phyloP scores from a whole-genome alignment of 345 rosid species.

The Pistacia integerrima region DNA sequence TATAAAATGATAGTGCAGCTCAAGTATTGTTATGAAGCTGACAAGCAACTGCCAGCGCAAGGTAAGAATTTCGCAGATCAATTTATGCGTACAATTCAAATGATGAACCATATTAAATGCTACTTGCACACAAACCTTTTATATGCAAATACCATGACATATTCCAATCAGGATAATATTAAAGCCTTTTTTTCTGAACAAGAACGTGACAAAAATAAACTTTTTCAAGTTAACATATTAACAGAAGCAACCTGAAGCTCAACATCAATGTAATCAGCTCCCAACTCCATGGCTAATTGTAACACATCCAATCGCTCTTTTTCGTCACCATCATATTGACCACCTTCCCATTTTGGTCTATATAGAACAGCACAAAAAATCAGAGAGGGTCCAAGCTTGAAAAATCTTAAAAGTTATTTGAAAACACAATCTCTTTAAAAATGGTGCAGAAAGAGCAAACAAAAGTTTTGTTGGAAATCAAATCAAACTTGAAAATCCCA shows the following conservation, averaged over 20 bases:
- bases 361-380: conserved; percentile 19
- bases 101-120: neutral
- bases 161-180: neutral
- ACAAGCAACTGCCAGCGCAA: neutral
- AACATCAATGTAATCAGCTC: conserved; percentile 93
- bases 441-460: neutral
- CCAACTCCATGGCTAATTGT: conserved; percentile 81
- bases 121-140: neutral
- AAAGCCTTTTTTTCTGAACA: neutral
- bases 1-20: neutral
- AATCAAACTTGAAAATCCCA: neutral
- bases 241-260: conserved; percentile 78
- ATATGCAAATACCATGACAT: conserved; percentile 8
- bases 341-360: conserved; percentile 98
- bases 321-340: conserved; percentile 88
- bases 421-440: neutral
- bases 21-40: neutral
- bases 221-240: conserved; percentile 2
- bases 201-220: neutral
- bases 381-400: conserved; percentile 13
- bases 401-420: conserved; percentile 5
- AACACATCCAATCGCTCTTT: conserved; percentile 60
- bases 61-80: neutral
- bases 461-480: neutral
- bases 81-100: neutral